phyloP scores from a whole-genome alignment of 192 early-diverging fungal species.

The Umbelopsis ramanniana region DNA sequence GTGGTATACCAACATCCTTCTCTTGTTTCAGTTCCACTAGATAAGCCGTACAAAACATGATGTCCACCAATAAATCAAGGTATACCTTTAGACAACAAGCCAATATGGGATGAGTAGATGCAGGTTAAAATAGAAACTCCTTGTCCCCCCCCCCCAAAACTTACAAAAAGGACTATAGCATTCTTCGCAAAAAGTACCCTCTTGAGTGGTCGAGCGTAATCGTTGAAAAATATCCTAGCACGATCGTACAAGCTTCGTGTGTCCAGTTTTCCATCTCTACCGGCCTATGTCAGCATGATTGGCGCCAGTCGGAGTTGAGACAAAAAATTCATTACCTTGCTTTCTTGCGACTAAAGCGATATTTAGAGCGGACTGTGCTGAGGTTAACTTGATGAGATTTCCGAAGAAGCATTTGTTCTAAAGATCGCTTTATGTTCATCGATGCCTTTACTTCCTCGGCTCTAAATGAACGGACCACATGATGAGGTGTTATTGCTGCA shows the following conservation, averaged over 20 bases:
- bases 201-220: slow-evolving; percentile 1
- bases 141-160: not conserved
- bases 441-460: slow-evolving; percentile 34
- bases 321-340: slow-evolving; percentile 26
- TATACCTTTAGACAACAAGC: slow-evolving; percentile 48
- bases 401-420: slow-evolving; percentile 22
- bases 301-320: not conserved
- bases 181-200: slow-evolving; percentile 24
- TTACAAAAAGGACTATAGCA: slow-evolving; percentile 36
- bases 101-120: too few relatives aligned
- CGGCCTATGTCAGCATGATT: not conserved
- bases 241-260: slow-evolving; percentile 10
- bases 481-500: not conserved
- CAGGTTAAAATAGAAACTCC: not conserved
- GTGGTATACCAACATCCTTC: slow-evolving; percentile 38
- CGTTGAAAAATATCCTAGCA: not conserved
- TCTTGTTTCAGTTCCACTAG: slow-evolving; percentile 60
- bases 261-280: slow-evolving; percentile 1
- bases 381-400: slow-evolving; percentile 31
- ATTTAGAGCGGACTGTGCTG: slow-evolving; percentile 36
- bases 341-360: slow-evolving; percentile 27
- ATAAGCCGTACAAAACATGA: slow-evolving; percentile 61
- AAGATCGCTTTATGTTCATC: not conserved
- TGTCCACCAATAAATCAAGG: slow-evolving; percentile 58
- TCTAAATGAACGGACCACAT: slow-evolving; percentile 8